Conservation (phyloP, 306 rosid species). For the Castanea crenata region DNA sequence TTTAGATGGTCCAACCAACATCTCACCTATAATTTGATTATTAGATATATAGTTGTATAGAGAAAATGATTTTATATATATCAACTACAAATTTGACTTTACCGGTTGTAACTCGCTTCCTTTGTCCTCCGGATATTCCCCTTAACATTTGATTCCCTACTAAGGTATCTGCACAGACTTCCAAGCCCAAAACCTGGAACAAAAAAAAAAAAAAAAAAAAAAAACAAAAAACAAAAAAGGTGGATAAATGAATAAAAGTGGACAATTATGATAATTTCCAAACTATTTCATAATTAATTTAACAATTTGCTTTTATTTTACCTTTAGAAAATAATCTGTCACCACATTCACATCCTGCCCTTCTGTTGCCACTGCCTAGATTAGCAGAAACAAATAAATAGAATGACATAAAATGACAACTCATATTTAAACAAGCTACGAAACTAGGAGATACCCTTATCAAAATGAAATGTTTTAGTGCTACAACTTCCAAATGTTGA, state of each 20-base stretch:
- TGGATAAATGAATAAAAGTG: neutral
- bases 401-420: neutral
- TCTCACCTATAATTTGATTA: slow-evolving; percentile 34
- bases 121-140: slow-evolving; percentile 92
- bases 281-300: neutral
- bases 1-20: slow-evolving; percentile 60
- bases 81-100: neutral
- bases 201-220: no score
- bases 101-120: slow-evolving; percentile 79
- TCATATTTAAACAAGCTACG: neutral
- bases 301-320: slow-evolving; percentile 6
- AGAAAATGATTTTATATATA: no score
- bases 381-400: neutral
- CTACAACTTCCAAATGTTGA: no score
- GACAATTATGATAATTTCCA: neutral
- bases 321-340: slow-evolving; percentile 77
- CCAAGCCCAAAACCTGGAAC: slow-evolving; percentile 74
- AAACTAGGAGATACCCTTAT: no score
- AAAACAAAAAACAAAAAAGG: no score
- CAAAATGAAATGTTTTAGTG: no score
- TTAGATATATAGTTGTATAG: neutral
- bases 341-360: slow-evolving; percentile 62
- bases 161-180: slow-evolving; percentile 70
- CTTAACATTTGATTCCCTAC: slow-evolving; percentile 78
- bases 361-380: slow-evolving; percentile 35